Evolutionary conservation across 2,329 filamentous ascomycete genomes (phyloP).

Genomic region (Talaromyces sp.): DNA sequence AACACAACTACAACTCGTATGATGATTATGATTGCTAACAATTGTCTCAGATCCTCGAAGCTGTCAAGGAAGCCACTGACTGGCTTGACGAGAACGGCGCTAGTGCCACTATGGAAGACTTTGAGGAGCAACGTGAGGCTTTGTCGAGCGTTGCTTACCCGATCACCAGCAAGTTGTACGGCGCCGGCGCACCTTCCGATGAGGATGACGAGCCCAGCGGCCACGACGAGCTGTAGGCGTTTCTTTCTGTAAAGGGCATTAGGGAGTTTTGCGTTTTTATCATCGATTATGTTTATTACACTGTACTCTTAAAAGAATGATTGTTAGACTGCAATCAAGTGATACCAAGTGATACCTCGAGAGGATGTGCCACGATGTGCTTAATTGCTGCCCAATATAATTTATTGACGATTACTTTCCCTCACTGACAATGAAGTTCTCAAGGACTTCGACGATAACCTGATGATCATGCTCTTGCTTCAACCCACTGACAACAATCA

Average conservation of each 20-base stretch:
- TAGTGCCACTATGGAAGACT: slow-evolving; percentile 83
- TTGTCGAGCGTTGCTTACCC: slow-evolving; percentile 93
- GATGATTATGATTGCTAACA: slow-evolving; percentile 23
- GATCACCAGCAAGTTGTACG: slow-evolving; percentile 97
- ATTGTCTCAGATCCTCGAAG: slow-evolving; percentile 65
- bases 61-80: slow-evolving; percentile 92
- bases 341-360: slow-evolving; percentile 7
- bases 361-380: slow-evolving; percentile 1
- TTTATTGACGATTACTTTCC: slow-evolving; percentile 7
- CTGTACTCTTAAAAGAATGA: slow-evolving; percentile 13
- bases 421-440: slow-evolving; percentile 38
- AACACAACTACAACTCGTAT: neutral
- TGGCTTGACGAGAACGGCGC: slow-evolving; percentile 95
- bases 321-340: slow-evolving; percentile 13
- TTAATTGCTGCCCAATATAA: neutral
- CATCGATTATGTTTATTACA: slow-evolving; percentile 8
- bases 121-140: slow-evolving; percentile 99
- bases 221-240: slow-evolving; percentile 73
- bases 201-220: slow-evolving; percentile 61
- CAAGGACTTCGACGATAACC: slow-evolving; percentile 64
- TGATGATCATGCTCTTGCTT: slow-evolving; percentile 73
- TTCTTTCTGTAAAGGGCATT: slow-evolving; percentile 15
- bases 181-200: slow-evolving; percentile 56
- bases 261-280: slow-evolving; percentile 10
- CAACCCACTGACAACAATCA: slow-evolving; percentile 69